phyloP scores from a whole-genome alignment of 1,284 basidiomycete genomes.

The Apiotrichum mycotoxinovorans region DNA sequence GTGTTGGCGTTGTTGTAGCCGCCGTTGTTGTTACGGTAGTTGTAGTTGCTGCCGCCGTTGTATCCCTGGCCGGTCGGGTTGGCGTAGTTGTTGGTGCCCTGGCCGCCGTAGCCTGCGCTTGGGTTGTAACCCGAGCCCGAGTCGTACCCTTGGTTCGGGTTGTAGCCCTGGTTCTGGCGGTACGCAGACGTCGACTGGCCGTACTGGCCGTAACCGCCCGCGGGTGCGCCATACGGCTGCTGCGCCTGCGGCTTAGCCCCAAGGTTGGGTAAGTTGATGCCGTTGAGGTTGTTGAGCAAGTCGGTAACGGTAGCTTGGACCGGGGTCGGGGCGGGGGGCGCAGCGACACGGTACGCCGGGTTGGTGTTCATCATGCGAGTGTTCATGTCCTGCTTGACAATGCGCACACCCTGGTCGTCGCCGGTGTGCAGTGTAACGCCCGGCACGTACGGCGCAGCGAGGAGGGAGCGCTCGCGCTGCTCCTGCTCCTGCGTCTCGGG shows the following conservation, averaged over 20 bases:
- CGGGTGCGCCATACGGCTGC: background rate
- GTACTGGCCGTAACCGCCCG: background rate
- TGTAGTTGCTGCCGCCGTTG: background rate
- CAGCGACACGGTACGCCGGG: background rate
- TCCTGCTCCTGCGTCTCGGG: constrained; percentile 30
- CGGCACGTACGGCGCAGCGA: constrained; percentile 25
- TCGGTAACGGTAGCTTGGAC: background rate
- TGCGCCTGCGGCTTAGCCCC: background rate
- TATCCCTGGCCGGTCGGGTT: background rate
- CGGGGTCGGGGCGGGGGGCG: background rate
- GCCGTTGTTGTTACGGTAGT: background rate
- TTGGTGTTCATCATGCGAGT: constrained; percentile 11
- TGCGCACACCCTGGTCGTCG: constrained; percentile 24
- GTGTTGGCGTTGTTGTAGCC: background rate
- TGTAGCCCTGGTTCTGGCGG: background rate
- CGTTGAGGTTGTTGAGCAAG: constrained; percentile 5
- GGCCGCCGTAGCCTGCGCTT: background rate
- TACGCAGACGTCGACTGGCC: background rate
- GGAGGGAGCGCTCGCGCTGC: constrained; percentile 30
- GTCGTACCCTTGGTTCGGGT: background rate
- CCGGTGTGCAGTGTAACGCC: constrained; percentile 18
- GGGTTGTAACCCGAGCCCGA: background rate
- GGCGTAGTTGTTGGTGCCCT: background rate
- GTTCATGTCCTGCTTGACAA: constrained; percentile 8
- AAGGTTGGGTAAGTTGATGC: background rate